phyloP scores from a whole-genome alignment of 2,329 filamentous ascomycete genomes.

The Dryadomyces quercivorus region DNA sequence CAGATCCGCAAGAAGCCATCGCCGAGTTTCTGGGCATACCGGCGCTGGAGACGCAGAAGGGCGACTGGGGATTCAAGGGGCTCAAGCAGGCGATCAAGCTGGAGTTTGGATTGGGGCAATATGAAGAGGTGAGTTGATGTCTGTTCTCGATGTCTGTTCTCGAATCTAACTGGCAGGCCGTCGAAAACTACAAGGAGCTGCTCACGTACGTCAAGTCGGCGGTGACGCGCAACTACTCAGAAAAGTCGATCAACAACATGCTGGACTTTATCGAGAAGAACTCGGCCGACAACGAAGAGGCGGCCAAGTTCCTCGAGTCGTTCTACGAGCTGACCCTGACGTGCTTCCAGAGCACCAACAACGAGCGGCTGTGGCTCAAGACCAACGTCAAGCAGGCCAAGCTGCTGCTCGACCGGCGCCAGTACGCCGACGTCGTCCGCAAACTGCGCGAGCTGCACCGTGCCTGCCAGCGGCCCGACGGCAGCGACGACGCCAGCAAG shows the following conservation, averaged over 20 bases:
- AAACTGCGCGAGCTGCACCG: slow-evolving; percentile 83
- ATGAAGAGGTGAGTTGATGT: slow-evolving; percentile 51
- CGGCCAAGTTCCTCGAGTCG: slow-evolving; percentile 75
- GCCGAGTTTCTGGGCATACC: slow-evolving; percentile 87
- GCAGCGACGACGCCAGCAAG: slow-evolving; percentile 83
- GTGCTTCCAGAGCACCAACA: slow-evolving; percentile 95
- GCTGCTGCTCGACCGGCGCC: slow-evolving; percentile 80
- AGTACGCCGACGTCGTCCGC: slow-evolving; percentile 67
- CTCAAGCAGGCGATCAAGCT: slow-evolving; percentile 97
- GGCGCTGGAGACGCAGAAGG: slow-evolving; percentile 75
- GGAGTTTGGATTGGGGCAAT: slow-evolving; percentile 84
- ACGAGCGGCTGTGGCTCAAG: slow-evolving; percentile 93
- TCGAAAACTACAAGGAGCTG: slow-evolving; percentile 86
- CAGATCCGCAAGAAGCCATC: slow-evolving; percentile 78
- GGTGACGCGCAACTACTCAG: slow-evolving; percentile 94
- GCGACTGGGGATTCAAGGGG: slow-evolving; percentile 98
- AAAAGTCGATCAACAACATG: slow-evolving; percentile 99
- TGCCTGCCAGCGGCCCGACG: slow-evolving; percentile 78
- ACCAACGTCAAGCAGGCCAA: slow-evolving; percentile 95
- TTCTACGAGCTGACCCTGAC: slow-evolving; percentile 91
- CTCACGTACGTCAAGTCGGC: slow-evolving; percentile 95
- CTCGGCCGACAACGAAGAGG: slow-evolving; percentile 55
- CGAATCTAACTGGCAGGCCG: slow-evolving; percentile 49
- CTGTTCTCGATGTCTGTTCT: no score
- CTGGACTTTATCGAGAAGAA: slow-evolving; percentile 94